Evolutionary conservation across 352 stramenopile species (phyloP).

Genomic region (Thraustochytrium sp.): DNA sequence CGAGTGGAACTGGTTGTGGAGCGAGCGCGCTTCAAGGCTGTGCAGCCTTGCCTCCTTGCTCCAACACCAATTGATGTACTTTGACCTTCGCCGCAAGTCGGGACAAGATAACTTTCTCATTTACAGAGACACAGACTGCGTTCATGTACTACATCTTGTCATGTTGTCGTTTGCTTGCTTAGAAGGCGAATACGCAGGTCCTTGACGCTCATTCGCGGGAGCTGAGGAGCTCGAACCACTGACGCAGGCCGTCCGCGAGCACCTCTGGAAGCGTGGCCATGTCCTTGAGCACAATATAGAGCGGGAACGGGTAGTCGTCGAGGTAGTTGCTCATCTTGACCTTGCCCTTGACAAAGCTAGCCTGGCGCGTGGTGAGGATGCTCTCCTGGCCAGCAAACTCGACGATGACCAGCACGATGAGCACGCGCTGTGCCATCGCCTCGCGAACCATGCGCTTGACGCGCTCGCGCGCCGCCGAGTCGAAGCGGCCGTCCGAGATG

Average conservation of each 20-base stretch:
- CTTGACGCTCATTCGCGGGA: no score
- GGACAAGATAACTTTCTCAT: no score
- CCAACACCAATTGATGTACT: no score
- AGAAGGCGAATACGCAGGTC: no score
- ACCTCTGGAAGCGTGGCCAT: constrained; percentile 92
- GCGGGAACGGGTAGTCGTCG: constrained; percentile 99
- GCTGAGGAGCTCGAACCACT: constrained; percentile 97
- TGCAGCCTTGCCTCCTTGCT: no score
- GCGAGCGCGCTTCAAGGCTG: no score
- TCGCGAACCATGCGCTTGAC: constrained; percentile 57
- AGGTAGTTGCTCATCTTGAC: constrained; percentile 94
- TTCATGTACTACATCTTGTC: no score
- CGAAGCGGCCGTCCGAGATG: constrained; percentile 97
- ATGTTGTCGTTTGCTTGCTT: no score
- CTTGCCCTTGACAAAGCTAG: constrained; percentile 90
- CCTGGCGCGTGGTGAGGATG: constrained; percentile 93
- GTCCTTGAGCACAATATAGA: constrained; percentile 95
- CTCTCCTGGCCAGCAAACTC: constrained; percentile 64
- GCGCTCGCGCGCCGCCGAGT: constrained; percentile 85
- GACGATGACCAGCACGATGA: constrained; percentile 46
- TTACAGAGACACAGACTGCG: no score
- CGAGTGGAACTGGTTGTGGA: no score
- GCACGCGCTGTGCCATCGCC: background rate
- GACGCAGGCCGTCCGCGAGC: constrained; percentile 94
- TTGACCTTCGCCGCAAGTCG: no score